Conservation (phyloP, 805 yeast species). For the Saturnispora hagleri region DNA sequence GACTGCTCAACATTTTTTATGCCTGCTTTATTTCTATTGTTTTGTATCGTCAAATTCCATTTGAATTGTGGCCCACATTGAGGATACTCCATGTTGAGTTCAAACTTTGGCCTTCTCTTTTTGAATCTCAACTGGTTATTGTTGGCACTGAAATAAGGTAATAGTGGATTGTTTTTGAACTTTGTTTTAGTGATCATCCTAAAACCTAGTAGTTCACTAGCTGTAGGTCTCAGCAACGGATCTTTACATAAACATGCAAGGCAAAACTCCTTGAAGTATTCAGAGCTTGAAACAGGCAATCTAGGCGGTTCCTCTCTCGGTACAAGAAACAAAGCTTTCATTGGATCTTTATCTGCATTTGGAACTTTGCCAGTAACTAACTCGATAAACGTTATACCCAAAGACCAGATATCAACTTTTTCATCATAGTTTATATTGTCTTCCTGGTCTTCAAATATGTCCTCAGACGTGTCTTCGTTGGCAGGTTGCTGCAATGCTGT, state of each 20-base stretch:
- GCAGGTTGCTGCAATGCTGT: background rate
- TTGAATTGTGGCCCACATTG: conserved; percentile 20
- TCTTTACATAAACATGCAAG: conserved; percentile 56
- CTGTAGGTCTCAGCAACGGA: conserved; percentile 57
- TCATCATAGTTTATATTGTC: conserved; percentile 56
- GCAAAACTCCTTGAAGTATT: conserved; percentile 45
- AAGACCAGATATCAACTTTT: conserved; percentile 92
- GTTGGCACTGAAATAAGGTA: conserved; percentile 9
- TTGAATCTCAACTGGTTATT: conserved; percentile 5
- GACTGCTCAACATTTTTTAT: background rate
- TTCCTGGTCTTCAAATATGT: background rate
- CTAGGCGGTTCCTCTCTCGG: conserved; percentile 59
- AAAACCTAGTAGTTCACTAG: conserved; percentile 43
- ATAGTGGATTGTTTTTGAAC: conserved; percentile 20
- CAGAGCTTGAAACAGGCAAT: conserved; percentile 31
- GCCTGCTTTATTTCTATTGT: background rate
- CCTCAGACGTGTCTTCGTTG: conserved; percentile 6
- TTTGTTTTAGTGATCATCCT: conserved; percentile 38
- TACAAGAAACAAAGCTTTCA: conserved; percentile 64
- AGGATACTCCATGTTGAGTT: conserved; percentile 20
- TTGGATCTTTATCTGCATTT: conserved; percentile 58
- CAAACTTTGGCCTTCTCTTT: conserved; percentile 33
- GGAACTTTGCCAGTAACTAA: conserved; percentile 81
- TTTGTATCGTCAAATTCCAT: conserved; percentile 18
- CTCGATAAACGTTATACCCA: conserved; percentile 89